Evolutionary conservation across 208 protist species (phyloP).

Genomic region (Sergeia podlipaevii): DNA sequence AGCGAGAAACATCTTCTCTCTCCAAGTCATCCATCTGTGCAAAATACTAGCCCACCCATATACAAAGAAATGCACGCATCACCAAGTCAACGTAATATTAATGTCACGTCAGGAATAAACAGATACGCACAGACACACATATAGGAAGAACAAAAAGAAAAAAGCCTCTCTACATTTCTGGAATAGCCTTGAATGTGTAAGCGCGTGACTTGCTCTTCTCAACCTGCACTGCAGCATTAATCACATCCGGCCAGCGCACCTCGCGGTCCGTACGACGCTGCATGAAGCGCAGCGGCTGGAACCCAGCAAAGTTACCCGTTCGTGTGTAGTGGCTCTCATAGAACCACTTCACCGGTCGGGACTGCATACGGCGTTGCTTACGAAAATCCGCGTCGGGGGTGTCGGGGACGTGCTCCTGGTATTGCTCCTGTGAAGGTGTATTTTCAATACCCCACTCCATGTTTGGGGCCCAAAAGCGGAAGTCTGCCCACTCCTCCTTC

Average conservation of each 20-base stretch:
- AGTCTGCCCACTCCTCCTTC: conserved; percentile 95
- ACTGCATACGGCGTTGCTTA: conserved; percentile 90
- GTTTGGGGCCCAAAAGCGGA: conserved; percentile 92
- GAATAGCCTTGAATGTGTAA: conserved; percentile 88
- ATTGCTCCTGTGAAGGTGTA: conserved; percentile 88
- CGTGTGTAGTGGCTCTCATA: conserved; percentile 93
- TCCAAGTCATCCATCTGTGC: too few species aligned
- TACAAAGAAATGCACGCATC: too few species aligned
- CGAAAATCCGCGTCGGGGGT: conserved; percentile 87
- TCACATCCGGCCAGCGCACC: conserved; percentile 89
- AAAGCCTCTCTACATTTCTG: conserved; percentile 49
- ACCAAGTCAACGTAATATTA: too few species aligned
- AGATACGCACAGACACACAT: conserved; percentile 4
- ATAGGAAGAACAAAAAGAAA: neutral
- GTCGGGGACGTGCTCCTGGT: conserved; percentile 92
- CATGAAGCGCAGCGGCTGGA: conserved; percentile 89
- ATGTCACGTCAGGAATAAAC: conserved; percentile 1
- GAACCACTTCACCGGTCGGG: conserved; percentile 92
- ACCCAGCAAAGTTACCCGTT: conserved; percentile 88
- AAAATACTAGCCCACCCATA: too few species aligned
- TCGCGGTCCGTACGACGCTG: conserved; percentile 88
- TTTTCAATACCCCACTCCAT: conserved; percentile 94
- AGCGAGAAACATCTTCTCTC: too few species aligned
- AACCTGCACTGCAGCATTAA: conserved; percentile 86
- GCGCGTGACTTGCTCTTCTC: conserved; percentile 81